Conservation (phyloP, 352 stramenopile species). For the Globisporangium cystogenes region DNA sequence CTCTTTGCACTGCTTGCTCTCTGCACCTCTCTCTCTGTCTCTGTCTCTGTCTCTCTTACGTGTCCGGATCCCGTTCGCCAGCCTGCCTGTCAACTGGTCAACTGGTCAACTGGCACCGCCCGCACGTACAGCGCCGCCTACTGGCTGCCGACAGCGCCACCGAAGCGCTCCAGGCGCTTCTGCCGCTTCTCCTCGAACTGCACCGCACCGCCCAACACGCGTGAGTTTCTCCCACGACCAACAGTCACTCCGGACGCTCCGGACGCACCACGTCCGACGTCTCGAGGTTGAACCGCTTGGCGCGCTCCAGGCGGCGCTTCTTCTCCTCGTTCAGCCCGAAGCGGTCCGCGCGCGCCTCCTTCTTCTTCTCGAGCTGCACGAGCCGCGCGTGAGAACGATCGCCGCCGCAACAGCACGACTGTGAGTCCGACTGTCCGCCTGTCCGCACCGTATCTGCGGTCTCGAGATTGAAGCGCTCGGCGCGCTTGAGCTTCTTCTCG, state of each 20-base stretch:
- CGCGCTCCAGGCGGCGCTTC: constrained; percentile 23
- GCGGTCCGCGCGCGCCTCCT: constrained; percentile 65
- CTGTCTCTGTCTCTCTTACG: no score
- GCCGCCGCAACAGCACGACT: neutral
- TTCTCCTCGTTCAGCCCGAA: constrained; percentile 77
- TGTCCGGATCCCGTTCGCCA: no score
- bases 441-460: constrained; percentile 20
- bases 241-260: neutral
- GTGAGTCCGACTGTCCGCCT: no score
- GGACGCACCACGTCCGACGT: constrained; percentile 52
- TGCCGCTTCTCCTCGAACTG: constrained; percentile 74
- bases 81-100: no score
- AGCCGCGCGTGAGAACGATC: neutral
- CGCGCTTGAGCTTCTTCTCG: constrained; percentile 68
- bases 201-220: neutral
- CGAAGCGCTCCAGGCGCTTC: constrained; percentile 71
- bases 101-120: no score
- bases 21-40: no score
- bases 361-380: constrained; percentile 75
- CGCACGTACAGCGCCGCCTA: neutral
- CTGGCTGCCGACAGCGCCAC: constrained; percentile 11
- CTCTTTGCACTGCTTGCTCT: no score
- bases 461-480: constrained; percentile 81
- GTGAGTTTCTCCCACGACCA: neutral
- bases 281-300: constrained; percentile 1